Base-by-base conservation (phyloP, 2,329 filamentous ascomycete genomes). In the Ophiostoma pallidulum region DNA sequence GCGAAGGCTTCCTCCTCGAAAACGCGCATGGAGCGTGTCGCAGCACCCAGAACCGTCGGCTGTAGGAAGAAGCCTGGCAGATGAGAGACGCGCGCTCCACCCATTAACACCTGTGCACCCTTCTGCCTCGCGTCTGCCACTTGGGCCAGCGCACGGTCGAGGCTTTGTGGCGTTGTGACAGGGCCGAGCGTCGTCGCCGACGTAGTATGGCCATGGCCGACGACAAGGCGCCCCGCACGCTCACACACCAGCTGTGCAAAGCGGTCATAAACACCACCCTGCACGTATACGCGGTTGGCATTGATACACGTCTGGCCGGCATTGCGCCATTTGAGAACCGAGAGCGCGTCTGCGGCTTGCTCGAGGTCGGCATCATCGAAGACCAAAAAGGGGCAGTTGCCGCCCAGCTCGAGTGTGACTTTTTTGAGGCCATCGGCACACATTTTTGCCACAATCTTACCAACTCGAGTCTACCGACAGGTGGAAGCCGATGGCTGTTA, bases 301-400 rank as follows among this genome's bases (percentile, higher is more conserved):
- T 85, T 84, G 31, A 83, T 84, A 67, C 83, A 87, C 35, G 85
- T 80, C 60, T 87, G 83, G n/a, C 83, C 83, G 0, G 79, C 79
- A 54, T 86, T 85, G 16, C 58, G 58, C 61, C 60, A 65, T 22
- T 41, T 56, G 8, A 52, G 55, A 16, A 53, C 48, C 29, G 62
- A 59, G 5, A 64, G 51, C 43, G 51, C 35, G 8, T 18, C 22
- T 26, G 18, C 77, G 2, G 82, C 79, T 32, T 72, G 73, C 14
- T 80, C 69, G 37, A 86, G 54, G 52, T 86, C 73, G 16, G 82
- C 81, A 57, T 86, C 82, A 38, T 82, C 77, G 47, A 82, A 72
- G 2, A 86, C 75, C 41, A 86, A 72, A 3, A 80, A 75, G 2
- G 75, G 75, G 2, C 79, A 79, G 61, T 86, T 86, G 8, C 83